Conservation (phyloP, 352 stramenopile species). For the Phytopythium helicoides region DNA sequence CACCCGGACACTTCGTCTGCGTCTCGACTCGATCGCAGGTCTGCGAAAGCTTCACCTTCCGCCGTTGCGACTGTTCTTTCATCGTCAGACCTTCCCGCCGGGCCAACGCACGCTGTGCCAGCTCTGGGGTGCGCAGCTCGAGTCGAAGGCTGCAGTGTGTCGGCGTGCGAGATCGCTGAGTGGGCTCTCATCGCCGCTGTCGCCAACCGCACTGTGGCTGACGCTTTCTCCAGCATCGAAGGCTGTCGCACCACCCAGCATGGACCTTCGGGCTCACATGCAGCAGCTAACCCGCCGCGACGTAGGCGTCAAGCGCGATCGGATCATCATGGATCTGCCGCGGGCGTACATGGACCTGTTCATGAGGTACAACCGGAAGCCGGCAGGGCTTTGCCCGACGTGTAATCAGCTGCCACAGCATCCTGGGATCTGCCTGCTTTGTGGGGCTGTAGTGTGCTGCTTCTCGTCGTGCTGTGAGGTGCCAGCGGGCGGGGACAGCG, state of each 20-base stretch:
- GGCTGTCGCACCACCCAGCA: neutral
- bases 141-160: conserved; percentile 65
- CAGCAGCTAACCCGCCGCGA: conserved; percentile 20
- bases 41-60: conserved; percentile 65
- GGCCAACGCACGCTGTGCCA: conserved; percentile 63
- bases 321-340: conserved; percentile 46
- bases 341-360: conserved; percentile 83
- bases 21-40: conserved; percentile 35
- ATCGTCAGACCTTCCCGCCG: conserved; percentile 50
- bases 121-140: conserved; percentile 68
- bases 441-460: conserved; percentile 72
- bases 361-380: conserved; percentile 76
- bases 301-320: conserved; percentile 8
- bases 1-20: conserved; percentile 17
- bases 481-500: conserved; percentile 12
- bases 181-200: neutral
- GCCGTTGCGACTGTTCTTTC: conserved; percentile 67
- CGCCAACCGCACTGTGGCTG: neutral
- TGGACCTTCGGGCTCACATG: conserved; percentile 25
- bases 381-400: conserved; percentile 42
- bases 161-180: conserved; percentile 18
- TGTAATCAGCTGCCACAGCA: conserved; percentile 67
- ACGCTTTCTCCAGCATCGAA: neutral
- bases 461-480: conserved; percentile 70
- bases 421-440: conserved; percentile 74